Evolutionary conservation across 371 early-diverging fungal species (phyloP).

Genomic region (Entomophthora muscae): DNA sequence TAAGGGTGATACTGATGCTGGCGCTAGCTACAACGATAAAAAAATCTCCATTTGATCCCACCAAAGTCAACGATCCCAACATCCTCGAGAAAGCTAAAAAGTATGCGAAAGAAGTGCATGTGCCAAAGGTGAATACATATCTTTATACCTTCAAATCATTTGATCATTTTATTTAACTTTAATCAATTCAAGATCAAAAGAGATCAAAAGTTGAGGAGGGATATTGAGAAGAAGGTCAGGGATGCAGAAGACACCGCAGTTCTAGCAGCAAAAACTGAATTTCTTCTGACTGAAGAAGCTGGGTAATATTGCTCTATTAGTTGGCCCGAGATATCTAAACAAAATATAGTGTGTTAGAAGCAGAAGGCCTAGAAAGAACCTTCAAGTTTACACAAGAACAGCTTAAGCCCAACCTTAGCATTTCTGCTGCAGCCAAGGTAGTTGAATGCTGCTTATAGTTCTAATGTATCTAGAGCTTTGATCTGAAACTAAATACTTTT

Average conservation of each 20-base stretch:
- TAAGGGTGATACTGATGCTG: too few species aligned
- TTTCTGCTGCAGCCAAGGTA: slow-evolving; percentile 63
- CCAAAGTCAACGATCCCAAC: background rate
- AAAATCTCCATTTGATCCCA: background rate
- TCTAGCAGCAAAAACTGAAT: slow-evolving; percentile 57
- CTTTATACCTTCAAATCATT: background rate
- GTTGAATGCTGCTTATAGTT: background rate
- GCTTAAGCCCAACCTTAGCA: slow-evolving; percentile 53
- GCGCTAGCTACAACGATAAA: too few species aligned
- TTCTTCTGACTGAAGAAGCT: slow-evolving; percentile 52
- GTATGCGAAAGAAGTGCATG: background rate
- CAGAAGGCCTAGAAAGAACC: slow-evolving; percentile 80
- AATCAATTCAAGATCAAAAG: slow-evolving; percentile 24
- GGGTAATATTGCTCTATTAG: too few species aligned
- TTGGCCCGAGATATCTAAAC: too few species aligned
- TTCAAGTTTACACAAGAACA: slow-evolving; percentile 68
- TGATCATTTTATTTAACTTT: background rate
- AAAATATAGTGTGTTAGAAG: slow-evolving; percentile 54
- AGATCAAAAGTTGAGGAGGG: slow-evolving; percentile 43
- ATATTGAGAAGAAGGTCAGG: slow-evolving; percentile 34
- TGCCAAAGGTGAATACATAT: background rate
- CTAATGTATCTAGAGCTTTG: slow-evolving; percentile 35
- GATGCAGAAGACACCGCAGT: slow-evolving; percentile 44
- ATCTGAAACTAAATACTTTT: slow-evolving; percentile 60
- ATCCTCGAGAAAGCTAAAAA: background rate